These are phyloP conservation scores for Blastobotrys ciferrii DNA, from an alignment of 1,139 yeast genomes.

Conservation along the genomic window DNA sequence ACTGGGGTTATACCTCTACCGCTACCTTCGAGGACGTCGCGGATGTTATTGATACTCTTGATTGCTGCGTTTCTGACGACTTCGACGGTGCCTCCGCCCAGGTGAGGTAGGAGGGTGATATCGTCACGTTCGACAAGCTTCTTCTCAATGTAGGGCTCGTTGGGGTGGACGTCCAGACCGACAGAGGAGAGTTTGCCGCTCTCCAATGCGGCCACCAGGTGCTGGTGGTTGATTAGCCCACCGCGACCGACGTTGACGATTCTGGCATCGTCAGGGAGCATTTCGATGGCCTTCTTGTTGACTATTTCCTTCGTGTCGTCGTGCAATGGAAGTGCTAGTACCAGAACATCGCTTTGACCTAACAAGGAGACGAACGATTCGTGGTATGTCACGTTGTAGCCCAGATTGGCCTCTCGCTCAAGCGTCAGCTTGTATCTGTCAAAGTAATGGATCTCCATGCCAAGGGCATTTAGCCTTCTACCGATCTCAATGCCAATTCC, in stretches of 20 bases:
- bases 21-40: slow-evolving; percentile 1
- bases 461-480: slow-evolving; percentile 52
- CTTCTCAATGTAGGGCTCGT: slow-evolving; percentile 60
- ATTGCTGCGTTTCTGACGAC: slow-evolving; percentile 45
- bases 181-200: slow-evolving; percentile 67
- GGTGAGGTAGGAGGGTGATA: slow-evolving; percentile 73
- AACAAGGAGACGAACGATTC: slow-evolving; percentile 41
- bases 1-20: not conserved
- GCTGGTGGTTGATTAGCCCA: slow-evolving; percentile 66
- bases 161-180: slow-evolving; percentile 77
- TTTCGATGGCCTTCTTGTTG: slow-evolving; percentile 46
- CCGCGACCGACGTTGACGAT: slow-evolving; percentile 84
- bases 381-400: slow-evolving; percentile 48
- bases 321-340: slow-evolving; percentile 67
- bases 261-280: slow-evolving; percentile 53
- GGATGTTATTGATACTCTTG: slow-evolving; percentile 47
- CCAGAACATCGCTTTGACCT: slow-evolving; percentile 53
- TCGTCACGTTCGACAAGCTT: slow-evolving; percentile 59
- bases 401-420: slow-evolving; percentile 33
- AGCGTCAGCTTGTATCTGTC: slow-evolving; percentile 52
- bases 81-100: slow-evolving; percentile 67
- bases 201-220: slow-evolving; percentile 63
- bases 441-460: slow-evolving; percentile 65
- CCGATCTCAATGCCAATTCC: slow-evolving; percentile 70
- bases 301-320: slow-evolving; percentile 57